Evolutionary conservation across 1,284 basidiomycete genomes (phyloP).

Genomic region (Exobasidium rhododendri): DNA sequence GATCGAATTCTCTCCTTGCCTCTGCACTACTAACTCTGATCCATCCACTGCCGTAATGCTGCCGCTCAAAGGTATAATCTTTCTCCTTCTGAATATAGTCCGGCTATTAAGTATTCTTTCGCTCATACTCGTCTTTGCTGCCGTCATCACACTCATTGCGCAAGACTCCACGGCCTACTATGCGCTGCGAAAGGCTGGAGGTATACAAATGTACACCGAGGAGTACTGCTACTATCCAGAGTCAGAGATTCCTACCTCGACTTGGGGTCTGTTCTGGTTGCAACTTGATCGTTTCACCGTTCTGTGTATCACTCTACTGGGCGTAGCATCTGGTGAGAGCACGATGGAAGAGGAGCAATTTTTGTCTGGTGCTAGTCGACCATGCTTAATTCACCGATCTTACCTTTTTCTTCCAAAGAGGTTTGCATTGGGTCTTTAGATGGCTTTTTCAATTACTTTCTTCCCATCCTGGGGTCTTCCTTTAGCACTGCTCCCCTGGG

Average conservation of each 20-base stretch:
- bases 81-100: slow-evolving; percentile 29
- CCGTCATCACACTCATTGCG: slow-evolving; percentile 27
- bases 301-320: slow-evolving; percentile 19
- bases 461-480: slow-evolving; percentile 33
- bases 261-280: slow-evolving; percentile 40
- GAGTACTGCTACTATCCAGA: slow-evolving; percentile 25
- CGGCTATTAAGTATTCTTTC: slow-evolving; percentile 28
- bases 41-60: no score
- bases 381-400: background rate
- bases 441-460: slow-evolving; percentile 10
- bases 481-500: slow-evolving; percentile 35
- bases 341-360: background rate
- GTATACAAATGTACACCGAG: slow-evolving; percentile 20
- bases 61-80: slow-evolving; percentile 18
- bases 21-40: no score
- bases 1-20: no score
- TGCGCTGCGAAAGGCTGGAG: background rate
- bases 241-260: slow-evolving; percentile 36
- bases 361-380: no score
- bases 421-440: background rate
- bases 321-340: slow-evolving; percentile 11
- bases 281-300: slow-evolving; percentile 30
- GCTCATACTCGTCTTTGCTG: slow-evolving; percentile 26
- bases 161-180: background rate
- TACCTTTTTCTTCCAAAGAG: background rate